phyloP scores from a whole-genome alignment of 2,329 filamentous ascomycete genomes.

The Rutstroemia sp. region DNA sequence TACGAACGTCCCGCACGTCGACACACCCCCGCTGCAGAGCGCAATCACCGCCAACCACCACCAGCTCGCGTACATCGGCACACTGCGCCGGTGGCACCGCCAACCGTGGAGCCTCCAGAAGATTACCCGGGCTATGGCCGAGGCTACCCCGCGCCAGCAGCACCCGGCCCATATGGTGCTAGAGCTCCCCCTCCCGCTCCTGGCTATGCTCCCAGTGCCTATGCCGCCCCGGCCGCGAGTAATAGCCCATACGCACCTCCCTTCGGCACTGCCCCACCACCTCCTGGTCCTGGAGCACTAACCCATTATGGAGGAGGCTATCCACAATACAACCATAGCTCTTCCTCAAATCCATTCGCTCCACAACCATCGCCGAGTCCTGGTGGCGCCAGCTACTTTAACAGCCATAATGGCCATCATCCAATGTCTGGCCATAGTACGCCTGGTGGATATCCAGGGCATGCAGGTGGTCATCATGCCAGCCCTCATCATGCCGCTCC shows the following conservation, averaged over 20 bases:
- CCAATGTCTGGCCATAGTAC: conserved; percentile 32
- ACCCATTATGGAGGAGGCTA: conserved; percentile 26
- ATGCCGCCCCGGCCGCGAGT: conserved; percentile 15
- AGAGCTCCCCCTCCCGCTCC: conserved; percentile 18
- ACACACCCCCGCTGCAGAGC: conserved; percentile 23
- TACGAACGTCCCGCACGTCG: conserved; percentile 31
- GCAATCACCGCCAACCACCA: conserved; percentile 30
- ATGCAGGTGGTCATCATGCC: conserved; percentile 8
- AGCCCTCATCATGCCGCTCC: too few relatives aligned
- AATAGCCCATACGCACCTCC: conserved; percentile 23
- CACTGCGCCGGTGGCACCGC: conserved; percentile 43
- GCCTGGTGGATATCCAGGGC: conserved; percentile 14
- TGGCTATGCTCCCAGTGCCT: conserved; percentile 27
- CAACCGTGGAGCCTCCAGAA: conserved; percentile 58
- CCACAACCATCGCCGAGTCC: conserved; percentile 23
- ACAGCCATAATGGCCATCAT: conserved; percentile 29
- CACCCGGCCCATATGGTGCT: conserved; percentile 17
- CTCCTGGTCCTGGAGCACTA: conserved; percentile 21
- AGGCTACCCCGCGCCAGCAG: conserved; percentile 29
- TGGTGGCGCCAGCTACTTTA: conserved; percentile 27
- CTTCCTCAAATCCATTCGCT: conserved; percentile 26
- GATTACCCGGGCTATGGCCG: conserved; percentile 48
- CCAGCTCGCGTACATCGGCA: conserved; percentile 35
- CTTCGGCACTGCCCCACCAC: conserved; percentile 15
- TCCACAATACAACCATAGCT: conserved; percentile 9